Evolutionary conservation across 2,329 filamentous ascomycete species (phyloP), one percentile per base, ranked within the genome.

Genomic region (Boeremia exigua): DNA sequence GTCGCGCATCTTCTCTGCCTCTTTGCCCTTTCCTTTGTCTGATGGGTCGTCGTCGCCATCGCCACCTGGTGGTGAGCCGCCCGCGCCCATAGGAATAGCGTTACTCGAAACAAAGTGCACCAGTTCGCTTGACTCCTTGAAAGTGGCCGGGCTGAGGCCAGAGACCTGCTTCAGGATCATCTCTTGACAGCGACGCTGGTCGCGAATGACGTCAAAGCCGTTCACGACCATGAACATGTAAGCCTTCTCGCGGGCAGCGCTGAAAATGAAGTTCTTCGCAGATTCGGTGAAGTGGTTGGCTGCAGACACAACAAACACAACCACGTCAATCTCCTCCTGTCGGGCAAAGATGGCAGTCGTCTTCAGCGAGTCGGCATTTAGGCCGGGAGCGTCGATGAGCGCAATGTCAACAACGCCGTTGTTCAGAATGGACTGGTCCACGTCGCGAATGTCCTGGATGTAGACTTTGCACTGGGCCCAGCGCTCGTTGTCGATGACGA

Each of bases 141-240:
- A 90, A 0, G 95, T 99, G 47, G 89, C 88, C 2, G 94, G 95
- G 70, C 94, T 98, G n/a, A 99, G 82, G 25, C 87, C 86, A 44
- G 85, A 82, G 14, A 99, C 88, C 75, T 98, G 94, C 67, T 97
- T 92, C 56, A 99, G 76, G 45, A 99, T 95, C 86, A 92, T 90
- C 71, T 95, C 92, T 74, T 96, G 86, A 74, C 94, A 98, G 56
- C 94, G 84, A 56, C 91, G 84, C 79, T 97, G 95, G 76, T 98
- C 93, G 61, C 89, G 85, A 67, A 99, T 98, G 58, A 90, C 89
- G 76, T 99, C 95, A 69, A 92, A 99, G 15, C 94, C 93, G 73
- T 99, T 99, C 63, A 99, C 95, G 12, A 99, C 95, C 76, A 99
- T 96, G 75, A 99, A 99, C 60, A 99, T 93, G 72, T 99, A 99